phyloP scores from a whole-genome alignment of 352 stramenopile species.

The Aphanomyces euteiches region DNA sequence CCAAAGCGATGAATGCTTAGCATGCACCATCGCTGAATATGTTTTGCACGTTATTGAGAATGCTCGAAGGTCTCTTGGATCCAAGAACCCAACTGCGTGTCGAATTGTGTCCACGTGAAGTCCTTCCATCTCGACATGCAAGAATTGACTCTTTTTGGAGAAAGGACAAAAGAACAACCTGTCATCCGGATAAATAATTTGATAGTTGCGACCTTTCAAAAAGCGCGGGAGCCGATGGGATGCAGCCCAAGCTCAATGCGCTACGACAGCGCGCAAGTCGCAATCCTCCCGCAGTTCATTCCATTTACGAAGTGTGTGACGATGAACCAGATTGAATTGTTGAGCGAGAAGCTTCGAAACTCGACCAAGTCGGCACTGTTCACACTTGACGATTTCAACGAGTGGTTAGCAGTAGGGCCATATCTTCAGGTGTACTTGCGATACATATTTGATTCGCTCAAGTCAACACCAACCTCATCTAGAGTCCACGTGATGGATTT shows the following conservation, averaged over 20 bases:
- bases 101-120: slow-evolving; percentile 8
- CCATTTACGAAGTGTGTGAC: slow-evolving; percentile 12
- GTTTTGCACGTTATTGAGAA: slow-evolving; percentile 1
- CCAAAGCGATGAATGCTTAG: slow-evolving; percentile 2
- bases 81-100: slow-evolving; percentile 12
- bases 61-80: slow-evolving; percentile 6
- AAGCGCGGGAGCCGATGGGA: background rate
- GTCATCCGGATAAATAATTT: background rate
- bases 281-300: background rate
- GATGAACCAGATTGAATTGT: background rate
- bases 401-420: background rate
- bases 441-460: slow-evolving; percentile 22
- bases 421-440: slow-evolving; percentile 3
- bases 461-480: background rate
- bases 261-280: slow-evolving; percentile 19
- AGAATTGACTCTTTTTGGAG: background rate
- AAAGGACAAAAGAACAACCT: background rate
- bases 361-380: slow-evolving; percentile 5
- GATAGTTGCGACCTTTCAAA: background rate
- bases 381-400: background rate
- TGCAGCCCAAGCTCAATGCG: slow-evolving; percentile 2
- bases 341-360: slow-evolving; percentile 9
- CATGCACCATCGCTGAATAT: background rate
- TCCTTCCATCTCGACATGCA: background rate
- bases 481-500: slow-evolving; percentile 22